Evolutionary conservation across 2,329 filamentous ascomycete species (phyloP), one percentile per base, ranked within the genome.

Genomic region (Boeremia lycopersici): DNA sequence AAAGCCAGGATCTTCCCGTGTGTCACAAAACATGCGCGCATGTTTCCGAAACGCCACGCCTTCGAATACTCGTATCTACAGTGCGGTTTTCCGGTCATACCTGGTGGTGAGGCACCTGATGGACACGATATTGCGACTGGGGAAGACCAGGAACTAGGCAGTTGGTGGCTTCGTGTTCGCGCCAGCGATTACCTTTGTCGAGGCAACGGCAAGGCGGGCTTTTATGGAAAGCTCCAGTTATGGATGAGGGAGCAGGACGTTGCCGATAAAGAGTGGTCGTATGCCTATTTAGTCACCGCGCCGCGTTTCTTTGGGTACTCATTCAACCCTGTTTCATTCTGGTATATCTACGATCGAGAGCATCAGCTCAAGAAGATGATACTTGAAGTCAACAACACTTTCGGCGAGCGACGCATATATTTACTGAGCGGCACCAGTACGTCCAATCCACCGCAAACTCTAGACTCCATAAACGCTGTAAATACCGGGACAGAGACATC

Each of bases 241-340:
- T 89, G 85, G 67, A 78, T 92, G 23, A 60, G 71, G 66, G 61
- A 80, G 30, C 81, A 86, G 83, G 79, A 79, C 11, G 77, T 85
- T n/a, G 78, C 86, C 53, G 82, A 84, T 44, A 68, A 78, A 2
- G 76, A 80, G 40, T 92, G 89, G 74, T 84, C 86, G 10, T 80
- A 86, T 64, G 88, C 86, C 0, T 91, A 91, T 63, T 77, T 93
- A 4, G 79, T 90, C 19, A 92, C 89, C 2, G 87, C 88, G 3
- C 84, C 89, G 5, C 81, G 82, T 28, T 88, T 91, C 57, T 70
- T 90, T 6, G 86, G 87, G 3, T 89, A 89, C 67, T 83, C 84
- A 19, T 91, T 90, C 74, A 92, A 91, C 63, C 88, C 88, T 0
- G 86, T 89, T 2, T 91, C 88, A 0, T 89, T 92, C 64, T 93